Evolutionary conservation across 2,329 filamentous ascomycete species (phyloP), one percentile per base, ranked within the genome.

Genomic region (Penicillium janthinellum): DNA sequence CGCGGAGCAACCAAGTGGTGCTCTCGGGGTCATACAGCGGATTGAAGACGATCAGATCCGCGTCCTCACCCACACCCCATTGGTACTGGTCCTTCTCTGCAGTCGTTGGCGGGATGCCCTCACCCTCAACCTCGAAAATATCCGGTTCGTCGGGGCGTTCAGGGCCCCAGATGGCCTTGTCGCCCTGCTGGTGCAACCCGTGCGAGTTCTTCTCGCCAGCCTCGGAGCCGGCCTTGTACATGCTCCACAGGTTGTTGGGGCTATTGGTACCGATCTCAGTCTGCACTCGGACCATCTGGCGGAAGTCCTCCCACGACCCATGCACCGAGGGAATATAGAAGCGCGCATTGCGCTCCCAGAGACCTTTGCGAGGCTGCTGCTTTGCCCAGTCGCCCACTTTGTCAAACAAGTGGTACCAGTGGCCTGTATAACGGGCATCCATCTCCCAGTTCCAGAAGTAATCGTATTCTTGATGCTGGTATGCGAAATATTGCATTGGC

Each of bases 401-500:
- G 65, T 86, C 84, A 70, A 94, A 84, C 64, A 94, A 85, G 67
- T 94, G 88, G 74, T 94, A 93, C 77, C 92, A 88, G 64, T 95
- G 90, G 8, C 91, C 91, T 0, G 88, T 91, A 70, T 90, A 89
- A 50, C 91, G 84, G 35, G 89, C 87, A 70, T 95, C 90, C 77
- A 92, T 90, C 72, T 95, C 91, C 90, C 90, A 93, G 73, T 94
- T 93, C 90, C 91, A 95, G 66, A 92, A 83, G 68, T 85, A 92
- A 66, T 93, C 89, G 64, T 90, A 95, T 68, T 94, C 87, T 0
- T 90, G 90, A 68, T 92, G 88, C 52, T 89, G 88, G 68, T 89
- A 83, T 59, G 93, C 91, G 73, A 98, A 98, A 75, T 94, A 90
- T 71, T 97, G 93, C 80, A 98, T 88, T 0, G 93, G 92, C 91